These are phyloP conservation scores for Hypomontagnella monticulosa DNA, from an alignment of 495 filamentous ascomycete species.

Conservation along the genomic window DNA sequence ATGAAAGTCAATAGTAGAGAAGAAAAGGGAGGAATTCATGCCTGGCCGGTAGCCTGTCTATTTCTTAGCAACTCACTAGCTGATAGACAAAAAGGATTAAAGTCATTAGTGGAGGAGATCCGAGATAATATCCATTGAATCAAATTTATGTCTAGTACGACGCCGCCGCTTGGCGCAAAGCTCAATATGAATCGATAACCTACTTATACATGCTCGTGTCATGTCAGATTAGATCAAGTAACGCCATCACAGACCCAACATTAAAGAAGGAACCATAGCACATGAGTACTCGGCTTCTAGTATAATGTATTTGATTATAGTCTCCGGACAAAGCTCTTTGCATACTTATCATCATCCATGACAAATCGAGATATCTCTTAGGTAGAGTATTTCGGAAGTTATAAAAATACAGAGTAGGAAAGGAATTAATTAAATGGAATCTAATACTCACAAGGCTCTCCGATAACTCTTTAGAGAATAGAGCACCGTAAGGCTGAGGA, in stretches of 20 bases:
- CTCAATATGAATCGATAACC: slow-evolving; percentile 22
- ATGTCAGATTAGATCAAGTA: slow-evolving; percentile 68
- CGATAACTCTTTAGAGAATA: slow-evolving; percentile 5
- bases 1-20: slow-evolving; percentile 57
- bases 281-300: slow-evolving; percentile 54
- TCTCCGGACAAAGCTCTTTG: slow-evolving; percentile 57
- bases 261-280: slow-evolving; percentile 60
- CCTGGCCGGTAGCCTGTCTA: slow-evolving; percentile 78
- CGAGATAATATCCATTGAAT: slow-evolving; percentile 45
- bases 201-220: slow-evolving; percentile 19
- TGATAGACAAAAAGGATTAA: slow-evolving; percentile 67
- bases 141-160: slow-evolving; percentile 9
- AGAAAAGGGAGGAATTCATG: slow-evolving; percentile 74
- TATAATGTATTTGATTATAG: slow-evolving; percentile 27
- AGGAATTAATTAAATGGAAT: slow-evolving; percentile 7
- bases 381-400: slow-evolving; percentile 16
- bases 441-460: not conserved
- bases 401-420: not conserved
- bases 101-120: slow-evolving; percentile 62
- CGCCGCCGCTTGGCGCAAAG: slow-evolving; percentile 15
- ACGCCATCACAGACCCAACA: slow-evolving; percentile 59
- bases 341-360: slow-evolving; percentile 56
- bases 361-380: slow-evolving; percentile 26
- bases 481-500: slow-evolving; percentile 16
- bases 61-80: slow-evolving; percentile 67